Conservation (phyloP, 176 grass and related monocot genomes). For the Oryza australiensis region DNA sequence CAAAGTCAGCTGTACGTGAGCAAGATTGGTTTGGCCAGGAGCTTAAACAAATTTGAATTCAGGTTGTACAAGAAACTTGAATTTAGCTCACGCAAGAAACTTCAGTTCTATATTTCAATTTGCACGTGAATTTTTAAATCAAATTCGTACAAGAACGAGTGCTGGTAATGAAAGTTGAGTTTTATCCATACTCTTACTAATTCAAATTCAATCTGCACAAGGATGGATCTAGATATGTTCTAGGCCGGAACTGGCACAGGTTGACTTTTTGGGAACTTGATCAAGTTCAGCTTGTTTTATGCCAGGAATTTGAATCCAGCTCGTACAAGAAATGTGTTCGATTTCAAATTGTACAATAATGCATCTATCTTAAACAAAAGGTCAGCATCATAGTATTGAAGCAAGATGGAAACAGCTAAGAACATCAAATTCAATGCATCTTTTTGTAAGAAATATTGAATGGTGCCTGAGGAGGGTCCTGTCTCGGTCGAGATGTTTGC, state of each 20-base stretch:
- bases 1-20: not conserved
- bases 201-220: not conserved
- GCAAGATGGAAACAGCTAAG: not conserved
- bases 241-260: not conserved
- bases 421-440: not conserved
- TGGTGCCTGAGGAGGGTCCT: too few species aligned
- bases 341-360: slow-evolving; percentile 2
- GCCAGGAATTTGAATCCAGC: slow-evolving; percentile 1
- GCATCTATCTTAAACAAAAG: slow-evolving; percentile 1
- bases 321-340: not conserved
- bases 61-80: not conserved
- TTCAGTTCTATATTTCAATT: not conserved
- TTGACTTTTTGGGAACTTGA: not conserved
- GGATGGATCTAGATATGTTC: not conserved
- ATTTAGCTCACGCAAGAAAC: not conserved
- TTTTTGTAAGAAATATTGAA: not conserved
- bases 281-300: not conserved
- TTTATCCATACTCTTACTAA: not conserved
- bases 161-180: not conserved
- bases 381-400: not conserved
- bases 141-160: not conserved
- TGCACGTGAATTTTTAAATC: not conserved
- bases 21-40: not conserved
- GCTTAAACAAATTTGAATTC: not conserved
- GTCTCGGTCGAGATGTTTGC: too few species aligned